Evolutionary conservation across 768 basidiomycete genomes (phyloP).

Genomic region (Rhizopogon sp.): DNA sequence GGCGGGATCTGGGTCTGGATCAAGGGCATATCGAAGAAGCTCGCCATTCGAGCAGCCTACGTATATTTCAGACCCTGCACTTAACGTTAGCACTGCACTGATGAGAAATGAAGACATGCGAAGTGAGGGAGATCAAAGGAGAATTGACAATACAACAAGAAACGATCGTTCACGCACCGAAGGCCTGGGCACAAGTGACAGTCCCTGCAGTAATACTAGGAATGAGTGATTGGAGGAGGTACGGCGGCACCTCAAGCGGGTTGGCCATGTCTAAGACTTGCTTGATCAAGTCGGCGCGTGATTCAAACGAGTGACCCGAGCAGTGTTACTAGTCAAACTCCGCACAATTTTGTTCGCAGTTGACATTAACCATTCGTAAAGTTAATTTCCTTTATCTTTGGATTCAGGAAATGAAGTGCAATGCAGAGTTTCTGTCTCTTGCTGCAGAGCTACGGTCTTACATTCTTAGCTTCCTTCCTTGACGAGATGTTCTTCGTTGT

Average conservation of each 20-base stretch:
- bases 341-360: too few relatives aligned
- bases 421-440: background rate
- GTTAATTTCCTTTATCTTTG: too few relatives aligned
- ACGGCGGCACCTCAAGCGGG: slow-evolving; percentile 56
- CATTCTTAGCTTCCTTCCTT: background rate
- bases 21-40: slow-evolving; percentile 73
- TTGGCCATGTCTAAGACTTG: slow-evolving; percentile 4
- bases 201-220: slow-evolving; percentile 24
- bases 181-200: slow-evolving; percentile 47
- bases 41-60: slow-evolving; percentile 84
- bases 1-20: slow-evolving; percentile 44
- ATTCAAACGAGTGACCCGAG: too few relatives aligned
- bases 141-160: too few relatives aligned
- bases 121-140: too few relatives aligned
- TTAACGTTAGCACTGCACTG: background rate
- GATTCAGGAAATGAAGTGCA: background rate
- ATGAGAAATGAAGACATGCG: too few relatives aligned
- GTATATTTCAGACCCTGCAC: slow-evolving; percentile 75
- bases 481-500: background rate
- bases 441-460: background rate
- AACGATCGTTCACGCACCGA: slow-evolving; percentile 35
- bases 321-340: too few relatives aligned
- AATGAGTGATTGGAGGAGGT: slow-evolving; percentile 48
- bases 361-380: too few relatives aligned
- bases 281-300: slow-evolving; percentile 16